phyloP scores from a whole-genome alignment of 768 basidiomycete species.

The Rhizopogon sp. region DNA sequence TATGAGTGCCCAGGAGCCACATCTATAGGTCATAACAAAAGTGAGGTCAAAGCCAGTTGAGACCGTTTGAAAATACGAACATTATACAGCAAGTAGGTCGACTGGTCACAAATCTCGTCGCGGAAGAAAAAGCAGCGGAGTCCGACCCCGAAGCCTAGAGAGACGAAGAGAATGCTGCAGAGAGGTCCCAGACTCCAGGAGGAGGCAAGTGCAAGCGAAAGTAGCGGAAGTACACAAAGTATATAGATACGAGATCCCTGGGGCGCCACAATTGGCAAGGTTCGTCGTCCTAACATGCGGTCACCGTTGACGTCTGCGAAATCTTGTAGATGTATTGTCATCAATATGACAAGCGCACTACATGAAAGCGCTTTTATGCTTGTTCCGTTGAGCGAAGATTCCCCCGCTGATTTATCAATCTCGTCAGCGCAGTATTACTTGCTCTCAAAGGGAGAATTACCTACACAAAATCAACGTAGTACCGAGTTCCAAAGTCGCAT shows the following conservation, averaged over 20 bases:
- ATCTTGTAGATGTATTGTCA: conserved; percentile 34
- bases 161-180: conserved; percentile 6
- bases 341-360: conserved; percentile 26
- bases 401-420: not conserved
- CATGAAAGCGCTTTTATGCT: conserved; percentile 16
- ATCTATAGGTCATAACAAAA: conserved; percentile 7
- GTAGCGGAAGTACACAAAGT: conserved; percentile 9
- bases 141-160: conserved; percentile 10
- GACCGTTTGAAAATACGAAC: not conserved
- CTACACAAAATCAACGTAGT: conserved; percentile 26
- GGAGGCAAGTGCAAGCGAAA: conserved; percentile 6
- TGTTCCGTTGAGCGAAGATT: conserved; percentile 7
- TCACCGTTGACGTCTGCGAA: conserved; percentile 30
- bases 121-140: conserved; percentile 13
- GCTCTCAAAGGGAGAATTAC: not conserved
- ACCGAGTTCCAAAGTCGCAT: conserved; percentile 30
- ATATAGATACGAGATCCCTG: conserved; percentile 13
- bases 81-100: conserved; percentile 12
- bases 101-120: conserved; percentile 4
- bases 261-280: conserved; percentile 22
- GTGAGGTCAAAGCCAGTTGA: not conserved
- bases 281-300: conserved; percentile 21
- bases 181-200: conserved; percentile 11
- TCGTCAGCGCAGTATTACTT: not conserved
- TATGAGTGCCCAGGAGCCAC: conserved; percentile 25